Base-by-base conservation (phyloP, 768 basidiomycete species). In the Podaxis mareebaensis region DNA sequence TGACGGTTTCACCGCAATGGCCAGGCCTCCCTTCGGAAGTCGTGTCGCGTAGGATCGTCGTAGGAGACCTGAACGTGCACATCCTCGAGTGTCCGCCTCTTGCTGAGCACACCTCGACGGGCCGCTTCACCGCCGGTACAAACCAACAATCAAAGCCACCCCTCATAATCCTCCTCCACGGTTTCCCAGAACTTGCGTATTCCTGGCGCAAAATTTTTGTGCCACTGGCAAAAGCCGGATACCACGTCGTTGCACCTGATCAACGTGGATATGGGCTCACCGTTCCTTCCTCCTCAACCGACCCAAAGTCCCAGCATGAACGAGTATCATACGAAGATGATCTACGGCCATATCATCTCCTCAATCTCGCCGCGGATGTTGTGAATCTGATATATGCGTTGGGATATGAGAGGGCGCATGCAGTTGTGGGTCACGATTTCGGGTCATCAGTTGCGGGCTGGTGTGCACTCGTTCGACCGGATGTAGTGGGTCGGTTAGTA, bases 161-260 rank as follows among this genome's bases (percentile, higher is more conserved):
- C 0, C 77, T 89, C 13, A 67, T 88, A 52, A 59, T 89, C 33
- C 81, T 90, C 24, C 70, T 89, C 1, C 87, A 89, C 65, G 88
- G 87, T 46, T 89, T 89, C 69, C 87, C 87, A 10, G 87, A 89
- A 67, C 77, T 89, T 5, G 81, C 86, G 2, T 86, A 84, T 68
- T 88, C 86, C 7, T 89, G 86, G 85, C 78, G 88, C 13, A 85
- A 86, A 64, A 63, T 88, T 39, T 77, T 89, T 36, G 67, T 73
- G 0, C 85, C 85, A 0, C 77, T 89, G 26, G 70, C 83, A 0
- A 66, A 73, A 4, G 75, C 77, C 2, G 87, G 87, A 1, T 88
- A 82, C 72, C 79, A 82, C 58, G 86, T 88, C 68, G 82, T 89
- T 51, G 87, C 87, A 0, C 85, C 86, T 6, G 88, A 90, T 67